Base-by-base conservation (phyloP, 2,329 filamentous ascomycete genomes). In the Sporothrix pallida region DNA sequence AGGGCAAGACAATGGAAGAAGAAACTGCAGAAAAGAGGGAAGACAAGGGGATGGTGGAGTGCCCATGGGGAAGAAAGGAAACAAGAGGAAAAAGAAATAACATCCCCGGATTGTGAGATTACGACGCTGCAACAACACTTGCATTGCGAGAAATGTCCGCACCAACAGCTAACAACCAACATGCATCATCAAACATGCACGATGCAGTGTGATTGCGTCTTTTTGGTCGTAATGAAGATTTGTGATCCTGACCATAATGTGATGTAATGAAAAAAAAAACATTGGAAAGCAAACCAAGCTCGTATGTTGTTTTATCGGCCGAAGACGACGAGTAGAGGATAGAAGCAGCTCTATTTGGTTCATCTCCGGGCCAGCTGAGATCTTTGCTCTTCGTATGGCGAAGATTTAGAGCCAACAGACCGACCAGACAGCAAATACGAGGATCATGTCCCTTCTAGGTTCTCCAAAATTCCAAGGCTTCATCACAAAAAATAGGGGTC, bases 401-500 rank as follows among this genome's bases (percentile, higher is more conserved):
- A 37, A 37, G 31, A 2, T 37, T 37, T 23, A 20, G 52, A 23
- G 52, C 52, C 46, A 13, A 48, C 46, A 9, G 46, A 48, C 52
- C n/a, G 46, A 48, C 52, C n/a, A 54, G 6, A 54, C 17, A 50
- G 3, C 31, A 37, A 37, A 37, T 37, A 37, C 31, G 31, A 6
- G 31, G 31, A 37, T 37, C 31, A 37, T 37, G 31, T 7, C 31
- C 31, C 31, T 37, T 37, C 50, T 20, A 9, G 56, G 56, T 58
- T 58, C 56, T 58, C 56, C 10, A 31, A 31, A 12, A 26, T 26
- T 26, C 23, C 17, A 31, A 17, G 23, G 23, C 13, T 58, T 58
- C 56, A 58, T 37, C 56, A 37, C 56, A 50, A 50, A 37, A 37
- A 37, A 56, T 56, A 56, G 52, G 52, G 52, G 20, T 26, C 52